Base-by-base conservation (phyloP, 2,329 filamentous ascomycete species). In the Huntiella bhutanensis region DNA sequence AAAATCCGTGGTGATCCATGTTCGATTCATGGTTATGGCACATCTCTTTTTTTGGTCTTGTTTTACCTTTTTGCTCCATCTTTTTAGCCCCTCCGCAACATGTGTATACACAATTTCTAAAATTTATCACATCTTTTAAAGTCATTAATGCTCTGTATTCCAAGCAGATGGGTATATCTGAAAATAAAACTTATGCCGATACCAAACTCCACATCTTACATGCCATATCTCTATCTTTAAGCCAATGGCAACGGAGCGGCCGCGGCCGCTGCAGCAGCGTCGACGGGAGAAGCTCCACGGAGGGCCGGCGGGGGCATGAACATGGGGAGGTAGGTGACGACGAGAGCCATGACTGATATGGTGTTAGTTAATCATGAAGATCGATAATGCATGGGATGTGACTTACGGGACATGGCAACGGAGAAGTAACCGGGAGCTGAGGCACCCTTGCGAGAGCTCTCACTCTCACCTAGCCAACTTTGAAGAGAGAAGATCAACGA, bases 361-460 rank as follows among this genome's bases (percentile, higher is more conserved):
- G 13, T 5, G 12, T 36, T 10, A 13, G 37, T 44, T 48, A 39
- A 28, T 16, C 33, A 3, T 15, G 17, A 11, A 43, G 13, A 35
- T 11, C 16, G 3, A 4, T 5, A 10, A 28, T 28, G 22, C 22
- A 10, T 13, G 4, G 22, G 12, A 42, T 7, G 12, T 19, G 17
- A 71, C 77, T 56, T 68, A 85, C 81, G 57, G 15, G 82, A 76
- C 82, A 92, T 91, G 61, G 77, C 71, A 47, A 91, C 76, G 47
- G 77, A 77, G 62, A 91, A 79, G 55, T 69, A 68, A 12, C 68
- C 63, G 2, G 87, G 85, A 4, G 83, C 87, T 40, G 69, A 64
- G 19, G 74, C 64, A 49, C 64, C 77, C 60, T 75, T 78, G 62
- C 68, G 72, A 48, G 74, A 61, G 49, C 80, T 76, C 55, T 77